A percentile compares a stretch with the other conserved stretches of the same genome.
phyloP scores from a whole-genome alignment of 2,329 filamentous ascomycete species.

The Diaporthe sp. region DNA sequence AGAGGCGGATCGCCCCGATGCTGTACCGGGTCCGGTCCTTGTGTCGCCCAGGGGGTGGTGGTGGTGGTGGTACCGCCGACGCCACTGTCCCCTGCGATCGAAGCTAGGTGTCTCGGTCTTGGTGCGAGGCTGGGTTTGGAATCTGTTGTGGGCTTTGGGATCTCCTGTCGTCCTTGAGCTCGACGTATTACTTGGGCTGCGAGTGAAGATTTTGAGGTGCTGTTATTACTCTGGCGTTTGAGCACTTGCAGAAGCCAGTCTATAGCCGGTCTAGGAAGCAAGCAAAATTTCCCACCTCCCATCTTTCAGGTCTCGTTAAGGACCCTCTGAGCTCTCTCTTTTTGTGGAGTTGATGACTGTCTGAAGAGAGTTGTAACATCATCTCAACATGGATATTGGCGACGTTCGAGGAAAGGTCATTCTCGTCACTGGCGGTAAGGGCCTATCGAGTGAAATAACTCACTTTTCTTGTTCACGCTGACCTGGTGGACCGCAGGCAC shows the following conservation, averaged over 20 bases:
- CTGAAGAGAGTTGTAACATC: neutral
- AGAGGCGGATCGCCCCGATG: constrained; percentile 3
- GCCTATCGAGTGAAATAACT: neutral
- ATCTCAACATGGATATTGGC: neutral
- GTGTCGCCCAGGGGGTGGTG: neutral
- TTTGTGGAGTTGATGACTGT: neutral
- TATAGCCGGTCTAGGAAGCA: neutral
- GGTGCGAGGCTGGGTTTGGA: neutral
- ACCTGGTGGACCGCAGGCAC: neutral
- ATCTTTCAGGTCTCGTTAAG: neutral
- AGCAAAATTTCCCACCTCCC: neutral
- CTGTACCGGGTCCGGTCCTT: constrained; percentile 1
- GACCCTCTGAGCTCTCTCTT: neutral
- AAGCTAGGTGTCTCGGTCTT: neutral
- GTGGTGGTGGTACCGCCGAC: neutral
- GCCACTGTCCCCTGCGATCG: neutral
- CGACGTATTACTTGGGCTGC: neutral
- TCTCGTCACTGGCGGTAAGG: constrained; percentile 30
- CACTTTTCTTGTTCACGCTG: neutral
- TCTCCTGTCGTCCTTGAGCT: neutral
- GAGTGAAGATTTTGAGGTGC: neutral
- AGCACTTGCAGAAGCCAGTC: neutral
- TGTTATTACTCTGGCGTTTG: neutral
- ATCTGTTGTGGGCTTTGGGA: neutral
- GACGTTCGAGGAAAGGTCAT: constrained; percentile 20